Percentiles rank a stretch among this genome's conserved stretches.
These are phyloP conservation scores for Mitragyna speciosa DNA, from an alignment of 257 asterid species.

Conservation along the genomic window DNA sequence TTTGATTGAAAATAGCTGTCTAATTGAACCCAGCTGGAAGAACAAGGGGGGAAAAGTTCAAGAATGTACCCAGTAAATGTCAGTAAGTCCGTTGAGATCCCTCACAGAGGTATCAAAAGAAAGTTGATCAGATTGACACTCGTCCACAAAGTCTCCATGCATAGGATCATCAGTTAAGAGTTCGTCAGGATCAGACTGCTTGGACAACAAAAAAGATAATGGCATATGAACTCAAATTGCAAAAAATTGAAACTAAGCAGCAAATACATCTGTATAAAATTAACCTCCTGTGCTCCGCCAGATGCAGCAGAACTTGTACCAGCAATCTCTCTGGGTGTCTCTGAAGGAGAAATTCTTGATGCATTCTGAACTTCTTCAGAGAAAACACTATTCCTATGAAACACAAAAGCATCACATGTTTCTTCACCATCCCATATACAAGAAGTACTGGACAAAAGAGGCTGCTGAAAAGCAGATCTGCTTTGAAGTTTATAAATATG, in stretches of 20 bases:
- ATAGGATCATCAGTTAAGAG: slow-evolving; percentile 27
- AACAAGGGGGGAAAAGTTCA: background rate
- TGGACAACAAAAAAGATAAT: slow-evolving; percentile 40
- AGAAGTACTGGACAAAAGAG: slow-evolving; percentile 44
- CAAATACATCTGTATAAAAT: slow-evolving; percentile 4
- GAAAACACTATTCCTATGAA: slow-evolving; percentile 50
- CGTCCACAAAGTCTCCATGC: slow-evolving; percentile 40
- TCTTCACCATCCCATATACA: slow-evolving; percentile 96
- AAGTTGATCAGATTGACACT: slow-evolving; percentile 34
- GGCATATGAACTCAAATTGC: slow-evolving; percentile 6
- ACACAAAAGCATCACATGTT: slow-evolving; percentile 89
- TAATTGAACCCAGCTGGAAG: background rate
- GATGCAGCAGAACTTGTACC: slow-evolving; percentile 39
- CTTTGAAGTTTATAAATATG: slow-evolving; percentile 76
- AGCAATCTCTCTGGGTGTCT: slow-evolving; percentile 31
- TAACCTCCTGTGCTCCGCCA: slow-evolving; percentile 51
- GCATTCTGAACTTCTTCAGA: slow-evolving; percentile 29
- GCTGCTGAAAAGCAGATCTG: slow-evolving; percentile 46
- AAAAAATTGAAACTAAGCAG: slow-evolving; percentile 14
- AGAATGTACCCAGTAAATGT: slow-evolving; percentile 79
- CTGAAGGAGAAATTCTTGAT: slow-evolving; percentile 30
- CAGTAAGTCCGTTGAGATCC: slow-evolving; percentile 67
- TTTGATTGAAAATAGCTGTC: background rate
- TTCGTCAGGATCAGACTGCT: slow-evolving; percentile 43
- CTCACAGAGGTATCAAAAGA: slow-evolving; percentile 45